Evolutionary conservation across 192 early-diverging fungal species (phyloP).

Genomic region (Spizellomyces punctatus): DNA sequence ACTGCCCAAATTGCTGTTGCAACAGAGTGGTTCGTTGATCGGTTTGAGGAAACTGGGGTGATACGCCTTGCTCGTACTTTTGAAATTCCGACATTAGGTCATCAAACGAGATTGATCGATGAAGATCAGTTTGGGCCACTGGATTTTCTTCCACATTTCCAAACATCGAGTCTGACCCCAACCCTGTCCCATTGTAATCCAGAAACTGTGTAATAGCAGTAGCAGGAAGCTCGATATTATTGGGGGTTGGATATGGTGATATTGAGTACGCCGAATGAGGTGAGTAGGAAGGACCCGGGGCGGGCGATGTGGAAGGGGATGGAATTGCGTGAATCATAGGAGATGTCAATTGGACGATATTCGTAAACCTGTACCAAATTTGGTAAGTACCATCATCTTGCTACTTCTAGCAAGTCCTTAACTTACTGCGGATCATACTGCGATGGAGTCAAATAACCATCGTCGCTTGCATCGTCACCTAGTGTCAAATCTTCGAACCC

Average conservation of each 20-base stretch:
- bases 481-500: constrained; percentile 18
- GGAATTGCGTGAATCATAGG: constrained; percentile 35
- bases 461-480: constrained; percentile 6
- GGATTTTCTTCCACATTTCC: background rate
- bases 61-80: constrained; percentile 6
- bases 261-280: background rate
- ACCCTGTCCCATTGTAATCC: background rate
- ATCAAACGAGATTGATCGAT: constrained; percentile 5
- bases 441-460: constrained; percentile 14
- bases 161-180: background rate
- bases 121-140: background rate
- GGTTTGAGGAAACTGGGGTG: background rate
- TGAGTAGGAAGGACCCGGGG: background rate
- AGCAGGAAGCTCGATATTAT: constrained; percentile 15
- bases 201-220: constrained; percentile 10
- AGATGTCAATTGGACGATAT: constrained; percentile 26
- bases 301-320: constrained; percentile 26
- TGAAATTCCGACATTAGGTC: constrained; percentile 17
- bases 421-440: constrained; percentile 4
- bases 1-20: too few relatives aligned
- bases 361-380: background rate
- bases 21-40: background rate
- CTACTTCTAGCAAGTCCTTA: background rate
- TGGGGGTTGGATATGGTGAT: background rate
- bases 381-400: background rate